These are phyloP conservation scores for Aureobasidium sp. DNA, from an alignment of 2,329 filamentous ascomycete genomes.

Conservation along the genomic window DNA sequence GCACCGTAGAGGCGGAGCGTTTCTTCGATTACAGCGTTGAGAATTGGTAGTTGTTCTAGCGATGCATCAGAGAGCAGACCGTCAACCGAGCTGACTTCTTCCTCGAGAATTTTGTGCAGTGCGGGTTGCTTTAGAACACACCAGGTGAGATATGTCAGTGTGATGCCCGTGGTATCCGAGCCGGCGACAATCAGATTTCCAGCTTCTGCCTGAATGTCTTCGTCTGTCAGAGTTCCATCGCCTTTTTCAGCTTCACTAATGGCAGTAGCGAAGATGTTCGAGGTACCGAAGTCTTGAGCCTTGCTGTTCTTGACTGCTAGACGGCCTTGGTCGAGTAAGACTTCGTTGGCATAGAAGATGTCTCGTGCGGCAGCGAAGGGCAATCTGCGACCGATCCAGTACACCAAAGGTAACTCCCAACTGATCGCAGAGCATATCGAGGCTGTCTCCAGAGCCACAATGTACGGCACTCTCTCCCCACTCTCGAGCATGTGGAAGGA, in stretches of 20 bases:
- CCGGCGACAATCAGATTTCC: conserved; percentile 27
- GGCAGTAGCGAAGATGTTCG: conserved; percentile 20
- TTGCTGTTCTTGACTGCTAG: conserved; percentile 17
- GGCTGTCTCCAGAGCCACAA: background rate
- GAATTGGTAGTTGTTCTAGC: conserved; percentile 21
- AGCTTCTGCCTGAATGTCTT: conserved; percentile 25
- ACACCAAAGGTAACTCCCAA: conserved; percentile 24
- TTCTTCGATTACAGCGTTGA: conserved; percentile 26
- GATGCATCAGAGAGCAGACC: conserved; percentile 18
- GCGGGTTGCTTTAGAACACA: conserved; percentile 23
- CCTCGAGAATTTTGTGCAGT: conserved; percentile 20
- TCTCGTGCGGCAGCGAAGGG: conserved; percentile 15
- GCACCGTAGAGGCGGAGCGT: conserved; percentile 29
- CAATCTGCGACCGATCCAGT: conserved; percentile 16
- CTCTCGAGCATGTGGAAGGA: conserved; percentile 33
- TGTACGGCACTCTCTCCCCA: conserved; percentile 25
- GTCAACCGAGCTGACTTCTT: conserved; percentile 22
- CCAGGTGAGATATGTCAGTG: conserved; percentile 27
- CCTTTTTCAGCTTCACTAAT: conserved; percentile 19
- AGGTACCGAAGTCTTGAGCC: background rate
- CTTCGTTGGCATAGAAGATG: conserved; percentile 18
- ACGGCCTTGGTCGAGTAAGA: conserved; percentile 18
- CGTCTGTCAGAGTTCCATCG: conserved; percentile 21
- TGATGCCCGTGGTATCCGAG: conserved; percentile 28
- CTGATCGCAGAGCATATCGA: conserved; percentile 20